Base-by-base conservation (phyloP, 768 basidiomycete genomes). In the Thelephora aurantiotincta region DNA sequence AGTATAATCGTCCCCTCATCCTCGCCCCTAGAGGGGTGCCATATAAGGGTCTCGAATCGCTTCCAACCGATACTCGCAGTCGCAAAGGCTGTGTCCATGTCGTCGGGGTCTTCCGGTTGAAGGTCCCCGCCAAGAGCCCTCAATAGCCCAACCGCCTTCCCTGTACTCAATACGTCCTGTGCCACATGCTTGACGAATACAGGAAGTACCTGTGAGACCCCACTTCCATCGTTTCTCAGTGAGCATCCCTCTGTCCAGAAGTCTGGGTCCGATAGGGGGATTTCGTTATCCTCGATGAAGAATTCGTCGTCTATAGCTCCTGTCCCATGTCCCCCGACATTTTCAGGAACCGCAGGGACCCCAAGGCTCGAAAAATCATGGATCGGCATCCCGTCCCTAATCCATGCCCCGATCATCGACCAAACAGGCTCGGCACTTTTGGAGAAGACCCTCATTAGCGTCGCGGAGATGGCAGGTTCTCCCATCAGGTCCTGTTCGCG, bases 241-340 rank as follows among this genome's bases (percentile, higher is more conserved):
- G 65, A 64, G 60, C 81, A 88, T 0, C 81, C 83, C 36, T 84
- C 78, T 26, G 70, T 65, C 87, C 87, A 91, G 56, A 87, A 87
- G 48, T 88, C 83, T 0, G 79, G 80, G 55, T 83, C 80, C 56
- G 77, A 51, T 33, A 59, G 48, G 7, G 51, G 48, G 38, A 84
- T 65, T 16, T 77, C 79, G 55, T 74, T 85, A 51, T 75, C 73
- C 56, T 83, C 81, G 42, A 91, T 76, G 61, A 90, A 89, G 63
- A 88, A 88, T 55, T 91, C 87, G 11, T 80, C 79, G 16, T 81
- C 78, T 1, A 81, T 65, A 30, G 37, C 51, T 46, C 46, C 42
- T 55, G 34, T 43, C 49, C 14, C 53, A 53, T 20, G 51, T 23
- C 20, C 18, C 18, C 43, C 22, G 38, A 33, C 48, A 44, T 33